phyloP scores from a whole-genome alignment of 805 yeast genomes.

The Komagataella ulmi region DNA sequence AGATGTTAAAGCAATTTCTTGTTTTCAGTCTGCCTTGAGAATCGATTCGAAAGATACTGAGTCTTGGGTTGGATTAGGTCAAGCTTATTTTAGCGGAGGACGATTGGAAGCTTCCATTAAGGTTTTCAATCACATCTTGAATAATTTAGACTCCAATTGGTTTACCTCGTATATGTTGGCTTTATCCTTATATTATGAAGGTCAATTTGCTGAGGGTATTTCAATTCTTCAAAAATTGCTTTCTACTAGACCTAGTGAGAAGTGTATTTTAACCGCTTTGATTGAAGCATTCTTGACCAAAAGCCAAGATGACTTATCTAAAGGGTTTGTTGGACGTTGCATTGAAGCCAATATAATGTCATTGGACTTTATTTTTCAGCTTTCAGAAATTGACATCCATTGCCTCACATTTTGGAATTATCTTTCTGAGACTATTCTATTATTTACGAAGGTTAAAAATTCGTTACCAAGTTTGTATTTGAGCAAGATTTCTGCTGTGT shows the following conservation, averaged over 20 bases:
- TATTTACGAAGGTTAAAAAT: not conserved
- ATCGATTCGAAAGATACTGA: slow-evolving; percentile 51
- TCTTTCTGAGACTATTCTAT: not conserved
- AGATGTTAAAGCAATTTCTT: slow-evolving; percentile 70
- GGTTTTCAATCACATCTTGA: slow-evolving; percentile 59
- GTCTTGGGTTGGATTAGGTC: slow-evolving; percentile 97
- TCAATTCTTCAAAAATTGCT: slow-evolving; percentile 29
- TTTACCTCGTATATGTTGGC: slow-evolving; percentile 59
- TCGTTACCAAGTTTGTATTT: not conserved
- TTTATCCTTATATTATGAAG: slow-evolving; percentile 44
- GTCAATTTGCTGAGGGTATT: slow-evolving; percentile 54
- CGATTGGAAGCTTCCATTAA: slow-evolving; percentile 75
- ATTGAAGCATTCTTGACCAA: slow-evolving; percentile 44
- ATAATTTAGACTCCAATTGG: slow-evolving; percentile 39
- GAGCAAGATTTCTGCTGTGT: not conserved
- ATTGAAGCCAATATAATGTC: not conserved
- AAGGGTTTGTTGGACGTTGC: slow-evolving; percentile 52
- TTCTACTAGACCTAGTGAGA: slow-evolving; percentile 30
- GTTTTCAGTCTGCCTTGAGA: slow-evolving; percentile 79
- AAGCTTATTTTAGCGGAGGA: slow-evolving; percentile 79
- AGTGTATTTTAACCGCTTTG: slow-evolving; percentile 34
- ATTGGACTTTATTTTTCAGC: not conserved
- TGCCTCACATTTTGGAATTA: not conserved
- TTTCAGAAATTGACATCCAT: not conserved
- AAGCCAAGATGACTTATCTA: slow-evolving; percentile 33